Evolutionary conservation across 139 green algal species (phyloP).

Genomic region (Trebouxia sp.): DNA sequence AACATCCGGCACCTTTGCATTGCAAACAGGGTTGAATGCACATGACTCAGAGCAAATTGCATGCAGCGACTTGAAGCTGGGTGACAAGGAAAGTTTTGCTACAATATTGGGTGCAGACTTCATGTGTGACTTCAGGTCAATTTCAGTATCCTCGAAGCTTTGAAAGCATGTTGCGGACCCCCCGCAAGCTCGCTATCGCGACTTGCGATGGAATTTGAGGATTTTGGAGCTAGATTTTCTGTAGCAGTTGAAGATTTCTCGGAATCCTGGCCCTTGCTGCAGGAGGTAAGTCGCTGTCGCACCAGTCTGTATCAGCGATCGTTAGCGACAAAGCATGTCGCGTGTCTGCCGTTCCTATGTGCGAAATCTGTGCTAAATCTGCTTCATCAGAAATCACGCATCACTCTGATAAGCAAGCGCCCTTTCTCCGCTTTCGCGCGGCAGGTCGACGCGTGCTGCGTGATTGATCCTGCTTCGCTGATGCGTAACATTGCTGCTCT

Average conservation of each 20-base stretch:
- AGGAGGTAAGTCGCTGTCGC: constrained; percentile 43
- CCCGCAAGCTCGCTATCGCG: neutral
- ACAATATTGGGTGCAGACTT: too few species aligned
- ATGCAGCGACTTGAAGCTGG: too few species aligned
- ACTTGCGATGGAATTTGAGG: constrained; percentile 21
- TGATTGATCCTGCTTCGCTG: neutral
- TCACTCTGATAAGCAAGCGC: too few species aligned
- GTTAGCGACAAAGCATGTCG: neutral
- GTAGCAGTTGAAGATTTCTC: constrained; percentile 58
- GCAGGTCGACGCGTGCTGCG: too few species aligned
- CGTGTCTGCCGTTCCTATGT: neutral
- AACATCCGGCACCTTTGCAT: too few species aligned
- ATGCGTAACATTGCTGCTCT: neutral
- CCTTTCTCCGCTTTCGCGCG: too few species aligned
- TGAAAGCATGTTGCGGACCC: neutral
- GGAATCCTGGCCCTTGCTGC: constrained; percentile 53
- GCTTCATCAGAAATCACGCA: too few species aligned
- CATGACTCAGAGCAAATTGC: too few species aligned
- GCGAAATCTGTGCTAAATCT: neutral
- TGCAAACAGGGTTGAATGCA: too few species aligned
- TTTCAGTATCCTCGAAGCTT: constrained; percentile 16
- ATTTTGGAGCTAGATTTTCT: constrained; percentile 46
- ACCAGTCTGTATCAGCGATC: neutral
- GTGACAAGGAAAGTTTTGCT: too few species aligned
- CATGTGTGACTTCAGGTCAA: neutral